Base-by-base conservation (phyloP, 495 filamentous ascomycete species). In the Aspergillus diversus region DNA sequence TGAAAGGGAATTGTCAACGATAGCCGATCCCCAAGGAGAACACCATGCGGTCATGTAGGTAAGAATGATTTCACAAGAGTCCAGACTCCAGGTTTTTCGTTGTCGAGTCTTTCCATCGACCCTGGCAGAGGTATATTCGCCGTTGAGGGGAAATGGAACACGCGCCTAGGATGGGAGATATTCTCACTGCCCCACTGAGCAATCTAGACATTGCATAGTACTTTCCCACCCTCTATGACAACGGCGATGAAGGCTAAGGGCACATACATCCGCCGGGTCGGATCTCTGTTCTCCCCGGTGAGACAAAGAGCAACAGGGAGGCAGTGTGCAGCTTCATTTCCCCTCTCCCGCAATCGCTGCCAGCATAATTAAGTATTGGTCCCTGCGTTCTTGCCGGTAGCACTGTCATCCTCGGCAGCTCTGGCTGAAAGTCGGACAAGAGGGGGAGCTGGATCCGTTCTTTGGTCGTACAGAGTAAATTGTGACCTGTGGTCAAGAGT, bases 281-380 rank as follows among this genome's bases (percentile, higher is more conserved):
- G 47, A 17, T 34, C 57, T 21, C 53, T 5, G 8, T 16, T 39
- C 57, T 51, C 43, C 57, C 32, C 57, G 33, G 47, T 49, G n/a
- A 8, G 37, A 54, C 49, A 43, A 11, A 11, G 11, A 8, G 8
- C 11, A 43, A 15, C 39, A 21, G 34, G 15, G 27, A 13, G 34
- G 35, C 37, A 35, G 15, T 53, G 27, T 34, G 8, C 17, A 53
- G 34, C 33, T 31, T 32, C 21, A 16, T 49, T 49, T 49, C 47
- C 47, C n/a, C 5, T 31, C 47, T 8, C 16, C n/a, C 21, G 5
- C 47, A 11, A 27, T 50, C 15, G 47, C 16, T 50, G 17, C 16
- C 48, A 17, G 33, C 42, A 51, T 31, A 31, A 51, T 57, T 33
- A 43, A 33, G 60, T 52, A 43, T 57, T 52, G 60, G 60, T 42